Evolutionary conservation across 2,329 filamentous ascomycete genomes (phyloP).

Genomic region (Cercospora zeina): DNA sequence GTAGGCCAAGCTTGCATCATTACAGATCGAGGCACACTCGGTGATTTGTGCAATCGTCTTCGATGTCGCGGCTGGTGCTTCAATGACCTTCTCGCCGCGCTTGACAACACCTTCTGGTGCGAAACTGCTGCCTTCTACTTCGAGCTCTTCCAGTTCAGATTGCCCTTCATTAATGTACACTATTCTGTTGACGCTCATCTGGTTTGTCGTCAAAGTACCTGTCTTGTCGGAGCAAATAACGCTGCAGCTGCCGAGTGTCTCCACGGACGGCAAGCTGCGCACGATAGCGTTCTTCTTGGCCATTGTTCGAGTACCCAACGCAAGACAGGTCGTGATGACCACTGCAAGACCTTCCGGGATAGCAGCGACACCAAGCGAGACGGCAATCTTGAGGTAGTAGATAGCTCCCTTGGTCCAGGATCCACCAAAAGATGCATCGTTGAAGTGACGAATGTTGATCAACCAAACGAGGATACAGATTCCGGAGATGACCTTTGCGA

Average conservation of each 20-base stretch:
- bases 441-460: slow-evolving; percentile 98
- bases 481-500: slow-evolving; percentile 96
- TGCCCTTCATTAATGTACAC: slow-evolving; percentile 78
- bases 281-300: slow-evolving; percentile 97
- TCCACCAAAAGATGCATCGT: slow-evolving; percentile 85
- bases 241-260: slow-evolving; percentile 97
- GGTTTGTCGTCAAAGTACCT: slow-evolving; percentile 95
- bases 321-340: slow-evolving; percentile 97
- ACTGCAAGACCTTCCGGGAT: slow-evolving; percentile 97
- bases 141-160: slow-evolving; percentile 75
- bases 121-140: slow-evolving; percentile 91
- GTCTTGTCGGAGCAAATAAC: slow-evolving; percentile 99
- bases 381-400: slow-evolving; percentile 99
- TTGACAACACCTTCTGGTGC: slow-evolving; percentile 75
- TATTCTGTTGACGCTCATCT: slow-evolving; percentile 97
- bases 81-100: slow-evolving; percentile 63
- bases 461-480: slow-evolving; percentile 97
- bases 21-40: slow-evolving; percentile 74
- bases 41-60: slow-evolving; percentile 76
- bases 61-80: slow-evolving; percentile 69
- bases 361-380: slow-evolving; percentile 94
- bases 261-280: slow-evolving; percentile 90
- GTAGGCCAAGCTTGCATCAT: slow-evolving; percentile 80
- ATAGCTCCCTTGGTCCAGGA: slow-evolving; percentile 92
- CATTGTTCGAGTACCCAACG: slow-evolving; percentile 96